phyloP scores from a whole-genome alignment of 768 basidiomycete species.

The Suillus hirtellus region DNA sequence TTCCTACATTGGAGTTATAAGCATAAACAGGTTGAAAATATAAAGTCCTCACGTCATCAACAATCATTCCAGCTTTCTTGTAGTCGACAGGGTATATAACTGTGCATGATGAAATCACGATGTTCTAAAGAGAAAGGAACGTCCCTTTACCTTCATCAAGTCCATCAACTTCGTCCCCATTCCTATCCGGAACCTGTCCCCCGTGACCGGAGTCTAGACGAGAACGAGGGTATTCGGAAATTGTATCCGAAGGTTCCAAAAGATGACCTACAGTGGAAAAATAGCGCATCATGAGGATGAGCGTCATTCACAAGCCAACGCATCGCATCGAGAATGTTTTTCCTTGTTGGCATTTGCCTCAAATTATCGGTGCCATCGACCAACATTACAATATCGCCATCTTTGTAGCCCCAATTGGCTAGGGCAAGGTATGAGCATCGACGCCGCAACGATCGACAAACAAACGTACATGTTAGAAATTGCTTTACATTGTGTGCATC shows the following conservation, averaged over 20 bases:
- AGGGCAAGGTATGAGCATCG: not conserved
- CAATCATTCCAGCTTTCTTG: conserved; percentile 70
- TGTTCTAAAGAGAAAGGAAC: not conserved
- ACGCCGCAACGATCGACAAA: not conserved
- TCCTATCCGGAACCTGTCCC: conserved; percentile 78
- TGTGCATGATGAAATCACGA: conserved; percentile 24
- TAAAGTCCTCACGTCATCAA: conserved; percentile 65
- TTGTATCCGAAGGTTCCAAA: not conserved
- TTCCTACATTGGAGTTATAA: conserved; percentile 27
- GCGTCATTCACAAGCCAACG: conserved; percentile 72
- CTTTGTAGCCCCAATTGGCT: conserved; percentile 48
- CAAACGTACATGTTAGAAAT: conserved; percentile 61
- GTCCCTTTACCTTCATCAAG: conserved; percentile 65
- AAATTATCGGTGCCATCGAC: conserved; percentile 46
- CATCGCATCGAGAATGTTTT: conserved; percentile 60
- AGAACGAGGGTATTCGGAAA: not conserved
- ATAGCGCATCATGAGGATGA: conserved; percentile 67
- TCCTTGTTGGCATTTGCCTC: conserved; percentile 48
- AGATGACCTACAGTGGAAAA: conserved; percentile 64
- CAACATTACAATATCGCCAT: conserved; percentile 59
- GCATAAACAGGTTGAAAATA: not conserved
- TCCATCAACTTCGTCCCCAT: conserved; percentile 81
- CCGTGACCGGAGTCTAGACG: conserved; percentile 89
- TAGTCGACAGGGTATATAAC: conserved; percentile 92
- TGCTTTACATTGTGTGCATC: conserved; percentile 70